These are phyloP conservation scores for Malus asiatica DNA, from an alignment of 306 rosid species.

Conservation along the genomic window DNA sequence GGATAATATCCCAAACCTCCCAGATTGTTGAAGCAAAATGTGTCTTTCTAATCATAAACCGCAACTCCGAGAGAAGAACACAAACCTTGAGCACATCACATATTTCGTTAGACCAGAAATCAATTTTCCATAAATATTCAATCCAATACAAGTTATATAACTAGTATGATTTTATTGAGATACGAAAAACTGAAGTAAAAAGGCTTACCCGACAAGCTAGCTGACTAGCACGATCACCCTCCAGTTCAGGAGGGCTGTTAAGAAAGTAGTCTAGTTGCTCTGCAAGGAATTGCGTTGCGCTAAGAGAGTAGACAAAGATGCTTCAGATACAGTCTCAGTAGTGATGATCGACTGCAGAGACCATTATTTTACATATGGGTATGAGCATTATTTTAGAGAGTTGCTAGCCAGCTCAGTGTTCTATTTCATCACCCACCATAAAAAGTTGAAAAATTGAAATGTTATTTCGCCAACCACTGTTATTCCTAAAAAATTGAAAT, in stretches of 20 bases:
- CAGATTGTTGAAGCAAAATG: conserved; percentile 50
- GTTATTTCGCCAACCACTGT: too few relatives aligned
- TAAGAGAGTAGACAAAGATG: conserved; percentile 50
- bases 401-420: too few relatives aligned
- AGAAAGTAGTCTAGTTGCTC: conserved; percentile 62
- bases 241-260: conserved; percentile 42
- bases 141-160: background rate
- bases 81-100: conserved; percentile 55
- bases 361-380: conserved; percentile 26
- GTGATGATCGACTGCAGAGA: conserved; percentile 44
- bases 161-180: conserved; percentile 10
- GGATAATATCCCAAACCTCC: conserved; percentile 67
- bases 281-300: conserved; percentile 51
- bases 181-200: background rate
- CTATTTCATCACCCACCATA: too few relatives aligned
- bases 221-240: conserved; percentile 50
- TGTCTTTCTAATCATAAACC: conserved; percentile 48
- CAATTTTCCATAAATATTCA: background rate
- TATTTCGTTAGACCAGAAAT: background rate
- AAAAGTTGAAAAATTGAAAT: too few relatives aligned
- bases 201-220: conserved; percentile 69
- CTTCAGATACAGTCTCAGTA: conserved; percentile 47
- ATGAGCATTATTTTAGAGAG: too few relatives aligned
- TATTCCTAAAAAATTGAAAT: too few relatives aligned
- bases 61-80: conserved; percentile 49